Base-by-base conservation (phyloP, 2,329 filamentous ascomycete species). In the Cladosporium sp. region DNA sequence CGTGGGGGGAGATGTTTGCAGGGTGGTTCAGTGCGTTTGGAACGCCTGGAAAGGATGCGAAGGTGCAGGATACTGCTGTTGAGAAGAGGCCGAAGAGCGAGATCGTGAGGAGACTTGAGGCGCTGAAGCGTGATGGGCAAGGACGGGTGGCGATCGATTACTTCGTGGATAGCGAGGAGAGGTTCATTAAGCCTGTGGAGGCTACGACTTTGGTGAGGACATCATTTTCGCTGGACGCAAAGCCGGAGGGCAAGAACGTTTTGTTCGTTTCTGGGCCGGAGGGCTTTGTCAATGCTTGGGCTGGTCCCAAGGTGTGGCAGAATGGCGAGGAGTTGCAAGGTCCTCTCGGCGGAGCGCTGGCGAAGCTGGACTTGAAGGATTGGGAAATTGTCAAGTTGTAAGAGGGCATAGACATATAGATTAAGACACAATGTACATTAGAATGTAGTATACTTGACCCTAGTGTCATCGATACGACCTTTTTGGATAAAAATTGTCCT, bases 191-290 rank as follows among this genome's bases (percentile, higher is more conserved):
- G 44, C 75, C 79, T 11, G 71, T 71, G 7, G 74, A 80, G 35
- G 74, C 83, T 8, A 72, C 70, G 72, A 72, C 50, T 52, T 65
- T 62, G 35, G 49, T 62, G 35, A 58, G 59, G 31, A 50, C 31
- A 8, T 44, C 58, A 7, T 62, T 62, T n/a, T 55, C 57, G 18
- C 26, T 49, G 28, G 58, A 53, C 44, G 46, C 12, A 23, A 72
- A 71, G 12, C 72, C 60, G 4, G 68, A 68, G 1, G 83, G 85
- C 0, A 86, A 84, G 68, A 88, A 88, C 67, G 76, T 97, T 23
- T 81, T 97, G n/a, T 82, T 97, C 65, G 86, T 98, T 1, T 96
- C 93, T 0, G 95, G 95, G 0, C 94, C 95, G 0, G 92, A 96
- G 63, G 94, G 95, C 0, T 98, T 98, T 78, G 85, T 98, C 46